Conservation (phyloP, 164 flowering plant genomes). For the Macadamia tetraphylla region DNA sequence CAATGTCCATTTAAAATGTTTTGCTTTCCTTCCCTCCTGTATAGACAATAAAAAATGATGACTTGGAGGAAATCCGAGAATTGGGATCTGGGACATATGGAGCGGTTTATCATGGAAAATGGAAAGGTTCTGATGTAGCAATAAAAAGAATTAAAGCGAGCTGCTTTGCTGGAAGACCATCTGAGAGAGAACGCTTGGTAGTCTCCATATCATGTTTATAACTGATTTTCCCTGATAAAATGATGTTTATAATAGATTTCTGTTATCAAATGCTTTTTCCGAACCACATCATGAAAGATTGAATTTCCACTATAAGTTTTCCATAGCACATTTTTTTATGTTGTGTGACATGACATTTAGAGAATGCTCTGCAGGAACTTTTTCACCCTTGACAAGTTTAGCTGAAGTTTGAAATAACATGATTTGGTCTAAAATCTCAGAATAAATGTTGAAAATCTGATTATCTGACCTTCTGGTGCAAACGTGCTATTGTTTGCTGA, state of each 20-base stretch:
- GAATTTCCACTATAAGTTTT: no score
- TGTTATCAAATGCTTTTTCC: neutral
- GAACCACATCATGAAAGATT: neutral
- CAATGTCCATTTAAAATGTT: neutral
- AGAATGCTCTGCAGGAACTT: no score
- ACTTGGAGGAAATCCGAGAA: conserved; percentile 89
- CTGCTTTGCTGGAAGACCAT: conserved; percentile 95
- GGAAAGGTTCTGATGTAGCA: conserved; percentile 99
- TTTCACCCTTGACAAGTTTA: no score
- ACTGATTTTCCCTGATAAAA: neutral
- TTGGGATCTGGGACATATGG: conserved; percentile 98
- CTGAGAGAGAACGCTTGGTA: conserved; percentile 98
- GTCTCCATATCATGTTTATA: conserved; percentile 6
- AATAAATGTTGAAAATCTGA: no score
- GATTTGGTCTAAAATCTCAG: no score
- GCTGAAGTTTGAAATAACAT: no score
- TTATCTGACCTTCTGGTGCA: no score
- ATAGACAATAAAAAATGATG: conserved; percentile 88
- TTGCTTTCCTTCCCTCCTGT: neutral
- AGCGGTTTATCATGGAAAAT: conserved; percentile 91
- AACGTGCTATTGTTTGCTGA: no score
- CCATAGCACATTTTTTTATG: no score
- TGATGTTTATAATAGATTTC: neutral
- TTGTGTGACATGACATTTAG: no score
- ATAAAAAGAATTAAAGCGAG: conserved; percentile 95